Base-by-base conservation (phyloP, 805 yeast genomes). In the Ogataea nonfermentans region DNA sequence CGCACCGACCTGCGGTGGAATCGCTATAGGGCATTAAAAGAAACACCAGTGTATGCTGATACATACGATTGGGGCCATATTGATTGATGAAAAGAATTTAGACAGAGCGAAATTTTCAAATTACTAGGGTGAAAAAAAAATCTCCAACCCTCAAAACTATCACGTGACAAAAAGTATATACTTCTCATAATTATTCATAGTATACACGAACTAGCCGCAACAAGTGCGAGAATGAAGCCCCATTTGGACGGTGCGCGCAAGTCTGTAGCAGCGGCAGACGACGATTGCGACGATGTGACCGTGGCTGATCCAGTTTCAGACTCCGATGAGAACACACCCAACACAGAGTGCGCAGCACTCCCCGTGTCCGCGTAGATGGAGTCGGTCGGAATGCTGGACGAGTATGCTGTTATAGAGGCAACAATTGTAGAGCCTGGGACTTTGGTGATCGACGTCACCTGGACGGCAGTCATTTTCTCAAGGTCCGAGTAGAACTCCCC, bases 1-100 rank as follows among this genome's bases (percentile, higher is more conserved):
- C 42, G 42, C 42, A 39, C 42, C 42, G 37, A 32, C 42, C 22
- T 26, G 42, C 44, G 47, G 43, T 35, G 54, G 56, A 50, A 46
- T 45, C 63, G 45, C 59, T 56, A 57, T 53, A 53, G 59, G 60
- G 57, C 52, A 47, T 46, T 45, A 40, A 35, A 36, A 41, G 43
- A 36, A 32, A 25, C 37, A 14, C 37, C 37, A 39, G 42, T 32
- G 37, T 29, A 32, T 39, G 37, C 12, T 4, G 32, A 44, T 45
- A 61, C 66, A 47, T 61, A 61, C 66, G 42, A 61, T 59, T 61
- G 66, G 66, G 54, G 66, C 66, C 66, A 61, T 61, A 53, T 35
- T 53, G 43, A 27, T 14, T 28, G 30, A 23, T 22, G 38, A 35
- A 31, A 30, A 29, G 24, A 19, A 19, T 19, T 19, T 15, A 8